A percentile compares a stretch with the other conserved stretches of the same genome.
Conservation (phyloP, 2,329 filamentous ascomycete species). For the Penicillium frequentans region DNA sequence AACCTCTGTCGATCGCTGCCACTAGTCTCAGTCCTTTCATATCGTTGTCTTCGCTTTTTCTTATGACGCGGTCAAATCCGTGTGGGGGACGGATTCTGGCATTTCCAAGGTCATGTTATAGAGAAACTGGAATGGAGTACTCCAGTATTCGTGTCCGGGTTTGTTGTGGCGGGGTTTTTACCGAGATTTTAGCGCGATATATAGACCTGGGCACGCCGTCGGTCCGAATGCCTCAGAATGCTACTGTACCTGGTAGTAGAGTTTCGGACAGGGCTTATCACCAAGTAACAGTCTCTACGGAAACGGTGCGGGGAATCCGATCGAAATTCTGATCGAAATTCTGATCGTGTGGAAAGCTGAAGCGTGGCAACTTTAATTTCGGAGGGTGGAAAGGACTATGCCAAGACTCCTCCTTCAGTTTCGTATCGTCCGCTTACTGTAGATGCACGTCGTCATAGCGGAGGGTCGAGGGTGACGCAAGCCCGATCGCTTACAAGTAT, state of each 20-base stretch:
- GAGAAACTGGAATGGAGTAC: not conserved
- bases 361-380: constrained; percentile 20
- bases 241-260: too few relatives aligned
- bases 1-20: constrained; percentile 13
- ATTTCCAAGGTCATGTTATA: not conserved
- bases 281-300: not conserved
- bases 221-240: too few relatives aligned
- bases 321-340: constrained; percentile 13
- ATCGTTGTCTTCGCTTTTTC: not conserved
- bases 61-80: constrained; percentile 7
- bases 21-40: constrained; percentile 1
- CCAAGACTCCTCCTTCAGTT: constrained; percentile 11
- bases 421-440: constrained; percentile 5
- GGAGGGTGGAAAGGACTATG: not conserved
- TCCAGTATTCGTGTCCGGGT: not conserved
- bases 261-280: too few relatives aligned
- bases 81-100: not conserved
- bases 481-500: constrained; percentile 18
- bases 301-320: constrained; percentile 13
- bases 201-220: too few relatives aligned
- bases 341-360: constrained; percentile 10
- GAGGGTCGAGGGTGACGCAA: constrained; percentile 19
- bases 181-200: too few relatives aligned
- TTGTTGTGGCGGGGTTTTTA: not conserved
- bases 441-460: constrained; percentile 12